Conservation (phyloP, 106 monocot genomes). For the Acorus gramineus region DNA sequence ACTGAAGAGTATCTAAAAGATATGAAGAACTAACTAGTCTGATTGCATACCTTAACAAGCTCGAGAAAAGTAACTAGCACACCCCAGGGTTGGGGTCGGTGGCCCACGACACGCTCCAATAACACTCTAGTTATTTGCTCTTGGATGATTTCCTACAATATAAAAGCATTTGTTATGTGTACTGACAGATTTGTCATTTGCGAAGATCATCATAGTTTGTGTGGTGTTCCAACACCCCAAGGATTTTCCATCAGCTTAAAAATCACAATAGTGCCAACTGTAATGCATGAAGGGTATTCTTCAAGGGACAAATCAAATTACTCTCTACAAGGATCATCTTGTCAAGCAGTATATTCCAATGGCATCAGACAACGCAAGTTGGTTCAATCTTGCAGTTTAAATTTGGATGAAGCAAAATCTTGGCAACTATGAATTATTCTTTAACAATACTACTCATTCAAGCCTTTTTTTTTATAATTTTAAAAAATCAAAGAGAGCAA, state of each 20-base stretch:
- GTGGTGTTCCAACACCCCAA: too few species aligned
- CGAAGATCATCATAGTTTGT: too few species aligned
- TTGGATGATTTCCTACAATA: conserved; percentile 60
- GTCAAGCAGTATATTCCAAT: too few species aligned
- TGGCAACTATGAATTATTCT: background rate
- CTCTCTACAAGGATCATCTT: too few species aligned
- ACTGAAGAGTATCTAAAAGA: background rate
- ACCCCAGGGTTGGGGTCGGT: conserved; percentile 96
- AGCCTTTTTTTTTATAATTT: background rate
- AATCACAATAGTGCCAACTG: too few species aligned
- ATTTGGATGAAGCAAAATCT: background rate
- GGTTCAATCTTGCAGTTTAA: too few species aligned
- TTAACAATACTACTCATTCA: background rate
- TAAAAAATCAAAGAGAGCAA: background rate
- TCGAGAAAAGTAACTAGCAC: conserved; percentile 93
- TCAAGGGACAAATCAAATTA: too few species aligned
- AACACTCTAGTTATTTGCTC: conserved; percentile 93
- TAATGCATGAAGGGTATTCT: too few species aligned
- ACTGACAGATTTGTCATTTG: too few species aligned
- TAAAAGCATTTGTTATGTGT: too few species aligned
- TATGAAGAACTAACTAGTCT: background rate
- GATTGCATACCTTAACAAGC: conserved; percentile 66
- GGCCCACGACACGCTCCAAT: conserved; percentile 79
- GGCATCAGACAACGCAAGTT: background rate
- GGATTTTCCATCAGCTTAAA: too few species aligned